Percentiles rank a stretch among this genome's conserved stretches.
Evolutionary conservation across 306 rosid species (phyloP).

Genomic region (Cucurbita moschata): DNA sequence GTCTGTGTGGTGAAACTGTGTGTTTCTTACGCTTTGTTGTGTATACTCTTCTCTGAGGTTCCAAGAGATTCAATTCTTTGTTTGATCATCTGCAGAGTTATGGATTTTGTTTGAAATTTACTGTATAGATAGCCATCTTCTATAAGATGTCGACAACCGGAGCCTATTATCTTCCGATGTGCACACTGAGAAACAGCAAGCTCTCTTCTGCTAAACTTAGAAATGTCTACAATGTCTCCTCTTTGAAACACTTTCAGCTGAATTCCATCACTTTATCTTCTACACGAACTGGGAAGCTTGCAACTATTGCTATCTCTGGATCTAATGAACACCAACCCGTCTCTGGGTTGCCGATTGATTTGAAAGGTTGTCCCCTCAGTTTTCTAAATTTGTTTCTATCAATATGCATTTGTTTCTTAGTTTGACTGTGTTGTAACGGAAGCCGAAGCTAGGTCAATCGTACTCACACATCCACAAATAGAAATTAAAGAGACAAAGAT

Average conservation of each 20-base stretch:
- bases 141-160: slow-evolving; percentile 46
- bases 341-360: slow-evolving; percentile 70
- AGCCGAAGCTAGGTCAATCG: too few species aligned
- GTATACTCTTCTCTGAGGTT: too few species aligned
- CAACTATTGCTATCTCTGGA: slow-evolving; percentile 38
- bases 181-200: slow-evolving; percentile 28
- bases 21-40: too few species aligned
- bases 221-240: slow-evolving; percentile 38
- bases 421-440: neutral
- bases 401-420: neutral
- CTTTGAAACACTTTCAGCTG: slow-evolving; percentile 26
- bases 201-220: slow-evolving; percentile 41
- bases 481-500: too few species aligned
- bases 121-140: slow-evolving; percentile 19
- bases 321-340: slow-evolving; percentile 32
- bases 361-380: slow-evolving; percentile 39
- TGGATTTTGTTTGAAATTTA: neutral
- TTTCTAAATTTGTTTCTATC: neutral
- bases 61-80: too few species aligned
- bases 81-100: too few species aligned
- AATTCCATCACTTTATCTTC: slow-evolving; percentile 21
- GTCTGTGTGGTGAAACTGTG: too few species aligned
- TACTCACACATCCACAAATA: too few species aligned
- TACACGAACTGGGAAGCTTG: slow-evolving; percentile 19
- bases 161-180: slow-evolving; percentile 44